Base-by-base conservation (phyloP, 2,329 filamentous ascomycete genomes). In the Diaporthe aspalathi region DNA sequence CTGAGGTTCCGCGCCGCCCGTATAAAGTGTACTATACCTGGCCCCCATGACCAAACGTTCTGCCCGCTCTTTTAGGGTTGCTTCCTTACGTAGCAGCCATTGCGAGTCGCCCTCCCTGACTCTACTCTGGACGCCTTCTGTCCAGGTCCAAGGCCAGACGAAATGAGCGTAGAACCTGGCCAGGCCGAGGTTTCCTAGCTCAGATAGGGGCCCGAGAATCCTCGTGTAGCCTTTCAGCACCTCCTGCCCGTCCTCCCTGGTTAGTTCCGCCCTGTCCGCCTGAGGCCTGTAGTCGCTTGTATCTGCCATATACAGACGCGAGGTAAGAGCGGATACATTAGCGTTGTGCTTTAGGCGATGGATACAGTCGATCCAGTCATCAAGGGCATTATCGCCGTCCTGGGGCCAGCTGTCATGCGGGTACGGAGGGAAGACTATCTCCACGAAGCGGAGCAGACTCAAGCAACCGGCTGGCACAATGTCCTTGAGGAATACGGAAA, bases 391-490 rank as follows among this genome's bases (percentile, higher is more conserved):
- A 17, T n/a, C 40, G 1, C 24, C 38, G 38, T 29, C 0, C 9
- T 11, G 1, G 16, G 62, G 62, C 62, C 27, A 66, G n/a, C 29
- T 38, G 62, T 66, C 12, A 7, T 49, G 12, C 5, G 17, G 62
- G 43, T 66, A 66, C 6, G 45, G 45, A 17, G 62, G 62, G 3
- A 66, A 66, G 2, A 66, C 45, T 0, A 66, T 12, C 62, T 66
- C 62, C 8, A 66, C 29, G 17, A 66, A 66, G 5, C 62, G 62
- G 6, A 66, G 62, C 22, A 50, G 45, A 12, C 62, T 2, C 11
- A 52, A 7, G 27, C 62, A 38, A 12, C 17, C 11, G 5, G 7
- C 6, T 2, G 62, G 62, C 1, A 66, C 45, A 3, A 66, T 29
- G 4, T 66, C 45, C 14, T 8, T 17, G 2, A 66, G 27, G 27